Evolutionary conservation across 2,329 filamentous ascomycete species (phyloP).

Genomic region (Colletotrichum sp.): DNA sequence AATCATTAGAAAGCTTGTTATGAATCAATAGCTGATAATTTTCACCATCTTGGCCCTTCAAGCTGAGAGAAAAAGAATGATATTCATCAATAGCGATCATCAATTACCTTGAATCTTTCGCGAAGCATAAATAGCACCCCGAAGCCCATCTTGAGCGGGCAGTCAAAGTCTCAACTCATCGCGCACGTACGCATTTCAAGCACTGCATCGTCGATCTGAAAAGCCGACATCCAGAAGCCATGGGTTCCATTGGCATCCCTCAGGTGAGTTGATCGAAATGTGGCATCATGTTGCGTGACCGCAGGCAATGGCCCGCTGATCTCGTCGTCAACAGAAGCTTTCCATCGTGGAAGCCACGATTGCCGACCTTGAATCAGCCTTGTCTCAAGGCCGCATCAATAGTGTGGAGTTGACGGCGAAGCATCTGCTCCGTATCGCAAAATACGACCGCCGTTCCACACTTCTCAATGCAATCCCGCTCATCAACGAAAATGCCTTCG

Average conservation of each 20-base stretch:
- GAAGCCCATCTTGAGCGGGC: not conserved
- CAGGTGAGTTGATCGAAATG: not conserved
- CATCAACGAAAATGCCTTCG: constrained; percentile 28
- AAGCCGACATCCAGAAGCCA: not conserved
- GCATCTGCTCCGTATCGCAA: constrained; percentile 29
- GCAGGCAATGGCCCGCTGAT: not conserved
- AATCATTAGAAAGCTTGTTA: not conserved
- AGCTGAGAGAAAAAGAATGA: not conserved
- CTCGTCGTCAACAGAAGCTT: not conserved
- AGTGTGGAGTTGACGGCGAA: constrained; percentile 30
- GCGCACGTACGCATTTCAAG: not conserved
- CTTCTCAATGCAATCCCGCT: constrained; percentile 30
- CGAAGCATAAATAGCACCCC: not conserved
- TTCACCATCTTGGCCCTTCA: not conserved
- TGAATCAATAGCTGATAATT: not conserved
- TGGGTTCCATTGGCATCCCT: not conserved
- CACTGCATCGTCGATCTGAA: not conserved
- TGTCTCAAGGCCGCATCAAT: constrained; percentile 23
- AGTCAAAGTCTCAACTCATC: not conserved
- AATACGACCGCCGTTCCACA: constrained; percentile 28
- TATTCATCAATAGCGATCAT: not conserved
- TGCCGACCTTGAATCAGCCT: constrained; percentile 26
- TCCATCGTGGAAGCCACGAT: constrained; percentile 30
- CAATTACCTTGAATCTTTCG: not conserved
- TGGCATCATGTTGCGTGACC: not conserved